Base-by-base conservation (phyloP, 768 basidiomycete genomes). In the Collybiopsis luxurians region DNA sequence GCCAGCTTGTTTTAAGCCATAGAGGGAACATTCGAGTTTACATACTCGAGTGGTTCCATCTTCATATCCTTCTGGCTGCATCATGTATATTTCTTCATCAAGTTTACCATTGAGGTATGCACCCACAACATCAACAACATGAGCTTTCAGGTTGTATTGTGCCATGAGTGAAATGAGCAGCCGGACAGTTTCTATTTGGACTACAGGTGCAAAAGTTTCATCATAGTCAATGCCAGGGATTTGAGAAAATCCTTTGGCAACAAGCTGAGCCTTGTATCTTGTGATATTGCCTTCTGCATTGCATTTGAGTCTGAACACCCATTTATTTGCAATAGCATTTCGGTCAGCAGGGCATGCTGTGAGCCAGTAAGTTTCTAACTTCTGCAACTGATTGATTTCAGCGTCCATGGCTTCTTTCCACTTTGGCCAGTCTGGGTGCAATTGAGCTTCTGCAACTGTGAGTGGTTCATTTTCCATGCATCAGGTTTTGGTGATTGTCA, bases 351-450 rank as follows among this genome's bases (percentile, higher is more conserved):
- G 36, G 17, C 36, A 38, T 38, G 36, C 9, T 38, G 36, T 38
- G 36, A 38, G 36, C 36, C 17, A 9, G 36, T 38, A 38, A 38
- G 36, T 38, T 3, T 53, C 45, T 19, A 38, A 17, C 36, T 38
- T 7, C 7, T 38, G 7, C 9, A 38, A 42, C 40, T 21, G 57
- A 2, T 61, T 50, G 2, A 66, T 47, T 45, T 72, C 66, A 13
- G 61, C 53, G 11, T 67, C 56, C 63, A 71, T 66, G 9, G 64
- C 65, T 6, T 58, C 30, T 45, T 62, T 58, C 69, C 65, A 69
- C n/a, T 67, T 31, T 0, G 55, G 13, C 24, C 55, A 53, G 42
- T 65, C 58, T 61, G 69, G 39, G 50, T 28, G 59, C 58, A 63
- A 3, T 63, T 67, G 60, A 61, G 62, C 28, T 15, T 58, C 56